Evolutionary conservation across 176 grass and related monocot genomes (phyloP).

Genomic region (Aegilops sharonensis): DNA sequence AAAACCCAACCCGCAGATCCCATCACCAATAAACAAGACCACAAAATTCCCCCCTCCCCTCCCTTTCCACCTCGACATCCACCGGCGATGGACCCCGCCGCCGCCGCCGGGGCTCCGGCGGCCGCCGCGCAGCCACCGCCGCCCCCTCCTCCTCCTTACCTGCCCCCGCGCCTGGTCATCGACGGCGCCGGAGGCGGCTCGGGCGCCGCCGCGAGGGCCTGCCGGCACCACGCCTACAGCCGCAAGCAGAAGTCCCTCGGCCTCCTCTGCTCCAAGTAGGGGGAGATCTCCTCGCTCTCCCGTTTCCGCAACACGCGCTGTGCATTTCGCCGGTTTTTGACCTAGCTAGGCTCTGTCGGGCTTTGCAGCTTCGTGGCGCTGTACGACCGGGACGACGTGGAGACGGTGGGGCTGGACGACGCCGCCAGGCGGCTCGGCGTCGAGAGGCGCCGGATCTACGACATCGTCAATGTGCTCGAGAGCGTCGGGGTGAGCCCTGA

Average conservation of each 20-base stretch:
- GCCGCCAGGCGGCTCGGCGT: slow-evolving; percentile 72
- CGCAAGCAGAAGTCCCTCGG: slow-evolving; percentile 92
- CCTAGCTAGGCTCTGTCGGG: not conserved
- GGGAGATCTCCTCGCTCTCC: not conserved
- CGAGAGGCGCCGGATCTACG: slow-evolving; percentile 97
- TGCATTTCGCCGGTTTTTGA: slow-evolving; percentile 13
- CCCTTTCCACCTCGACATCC: not conserved
- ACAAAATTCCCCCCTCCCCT: not conserved
- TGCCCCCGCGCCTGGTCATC: not conserved
- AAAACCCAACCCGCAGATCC: slow-evolving; percentile 11
- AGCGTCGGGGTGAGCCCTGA: slow-evolving; percentile 76
- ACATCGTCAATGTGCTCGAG: slow-evolving; percentile 97
- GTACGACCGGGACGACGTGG: slow-evolving; percentile 72
- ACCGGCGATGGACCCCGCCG: not conserved
- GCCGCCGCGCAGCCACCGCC: not conserved
- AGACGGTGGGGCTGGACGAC: slow-evolving; percentile 72
- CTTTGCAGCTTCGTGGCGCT: slow-evolving; percentile 72
- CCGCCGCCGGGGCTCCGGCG: not conserved
- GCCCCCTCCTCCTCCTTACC: not conserved
- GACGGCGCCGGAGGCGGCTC: not conserved
- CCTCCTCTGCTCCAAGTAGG: slow-evolving; percentile 88
- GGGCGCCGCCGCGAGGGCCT: not conserved
- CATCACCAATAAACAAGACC: not conserved
- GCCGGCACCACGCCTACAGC: slow-evolving; percentile 62
- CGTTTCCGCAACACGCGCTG: not conserved